Percentiles rank a stretch among this genome's conserved stretches.
phyloP scores from a whole-genome alignment of 2,329 filamentous ascomycete genomes.

The Pseudogymnoascus sp. region DNA sequence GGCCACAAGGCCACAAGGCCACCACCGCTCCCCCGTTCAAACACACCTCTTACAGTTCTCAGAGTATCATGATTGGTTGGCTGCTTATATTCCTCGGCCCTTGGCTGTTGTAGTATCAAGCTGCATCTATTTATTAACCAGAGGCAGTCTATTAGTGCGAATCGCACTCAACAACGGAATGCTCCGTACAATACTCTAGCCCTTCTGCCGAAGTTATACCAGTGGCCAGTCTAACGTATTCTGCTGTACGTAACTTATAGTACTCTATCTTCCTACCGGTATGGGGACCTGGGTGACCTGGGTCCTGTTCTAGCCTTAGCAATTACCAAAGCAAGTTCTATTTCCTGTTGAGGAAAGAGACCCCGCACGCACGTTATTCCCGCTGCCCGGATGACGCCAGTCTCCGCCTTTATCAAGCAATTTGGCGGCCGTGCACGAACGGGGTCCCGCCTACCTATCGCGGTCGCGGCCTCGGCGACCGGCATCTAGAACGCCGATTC shows the following conservation, averaged over 20 bases:
- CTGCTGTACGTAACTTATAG: neutral
- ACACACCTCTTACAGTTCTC: neutral
- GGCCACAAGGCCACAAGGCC: neutral
- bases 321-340: neutral
- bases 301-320: neutral
- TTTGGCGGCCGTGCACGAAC: neutral
- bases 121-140: neutral
- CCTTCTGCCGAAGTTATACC: neutral
- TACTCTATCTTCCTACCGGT: neutral
- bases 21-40: neutral
- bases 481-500: neutral
- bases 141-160: neutral
- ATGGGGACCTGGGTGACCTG: neutral
- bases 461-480: neutral
- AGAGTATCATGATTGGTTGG: neutral
- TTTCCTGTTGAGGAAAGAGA: neutral
- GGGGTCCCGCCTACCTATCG: neutral
- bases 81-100: neutral
- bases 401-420: conserved; percentile 1
- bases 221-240: neutral
- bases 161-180: neutral
- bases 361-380: neutral
- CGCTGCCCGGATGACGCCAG: neutral
- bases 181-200: neutral
- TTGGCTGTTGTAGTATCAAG: neutral